phyloP scores from a whole-genome alignment of 495 filamentous ascomycete species.

The Cryomyces minteri region DNA sequence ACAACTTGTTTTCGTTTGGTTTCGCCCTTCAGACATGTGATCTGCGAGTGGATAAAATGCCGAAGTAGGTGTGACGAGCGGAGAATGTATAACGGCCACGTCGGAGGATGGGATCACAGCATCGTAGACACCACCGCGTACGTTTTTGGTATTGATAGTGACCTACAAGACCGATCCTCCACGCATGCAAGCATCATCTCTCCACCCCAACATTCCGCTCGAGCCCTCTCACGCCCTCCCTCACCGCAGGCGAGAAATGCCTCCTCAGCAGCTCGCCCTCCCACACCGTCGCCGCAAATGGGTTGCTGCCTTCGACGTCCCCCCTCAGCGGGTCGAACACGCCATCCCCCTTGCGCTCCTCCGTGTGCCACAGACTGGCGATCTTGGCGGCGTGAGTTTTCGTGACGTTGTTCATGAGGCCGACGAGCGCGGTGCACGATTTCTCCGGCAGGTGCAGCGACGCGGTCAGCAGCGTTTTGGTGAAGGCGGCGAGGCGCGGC shows the following conservation, averaged over 20 bases:
- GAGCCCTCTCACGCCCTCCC: constrained; percentile 52
- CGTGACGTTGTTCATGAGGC: constrained; percentile 52
- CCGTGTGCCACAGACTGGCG: constrained; percentile 58
- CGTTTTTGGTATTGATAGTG: too few species aligned
- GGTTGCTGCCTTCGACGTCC: constrained; percentile 66
- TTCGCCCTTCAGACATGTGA: too few species aligned
- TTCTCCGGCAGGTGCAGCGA: constrained; percentile 83
- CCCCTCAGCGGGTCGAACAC: constrained; percentile 36
- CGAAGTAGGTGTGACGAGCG: too few species aligned
- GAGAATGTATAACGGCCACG: too few species aligned
- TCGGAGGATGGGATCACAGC: too few species aligned
- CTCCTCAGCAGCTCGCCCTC: constrained; percentile 72
- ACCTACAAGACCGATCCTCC: too few species aligned
- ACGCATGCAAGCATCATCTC: too few species aligned
- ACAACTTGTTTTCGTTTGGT: too few species aligned
- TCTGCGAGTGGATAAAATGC: too few species aligned
- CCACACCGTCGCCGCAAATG: constrained; percentile 80
- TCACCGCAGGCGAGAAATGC: constrained; percentile 76
- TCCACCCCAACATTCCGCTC: constrained; percentile 35
- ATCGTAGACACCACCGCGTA: too few species aligned
- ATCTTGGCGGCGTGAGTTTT: constrained; percentile 55
- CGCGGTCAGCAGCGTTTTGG: constrained; percentile 71
- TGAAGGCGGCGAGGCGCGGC: constrained; percentile 68
- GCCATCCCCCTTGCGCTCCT: constrained; percentile 78
- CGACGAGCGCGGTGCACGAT: constrained; percentile 56